These are phyloP conservation scores for Hericium erinaceus DNA, from an alignment of 768 basidiomycete genomes.

Conservation along the genomic window DNA sequence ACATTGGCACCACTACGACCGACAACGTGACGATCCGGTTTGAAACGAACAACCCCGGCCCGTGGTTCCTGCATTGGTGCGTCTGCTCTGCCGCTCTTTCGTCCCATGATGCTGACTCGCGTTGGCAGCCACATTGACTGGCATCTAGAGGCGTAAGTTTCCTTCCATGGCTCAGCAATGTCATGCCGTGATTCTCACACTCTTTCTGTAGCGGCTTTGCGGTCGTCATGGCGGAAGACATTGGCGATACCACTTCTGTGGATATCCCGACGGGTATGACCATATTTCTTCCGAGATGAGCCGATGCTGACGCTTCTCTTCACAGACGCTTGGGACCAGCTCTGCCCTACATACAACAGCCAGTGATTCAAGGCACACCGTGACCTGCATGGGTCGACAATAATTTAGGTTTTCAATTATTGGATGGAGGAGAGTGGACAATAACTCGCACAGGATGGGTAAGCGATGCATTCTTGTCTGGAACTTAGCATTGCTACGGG, in stretches of 20 bases:
- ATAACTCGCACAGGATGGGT: too few relatives aligned
- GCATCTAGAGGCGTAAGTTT: not conserved
- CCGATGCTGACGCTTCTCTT: not conserved
- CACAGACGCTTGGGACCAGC: not conserved
- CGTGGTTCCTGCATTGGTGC: conserved; percentile 34
- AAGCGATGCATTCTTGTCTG: too few relatives aligned
- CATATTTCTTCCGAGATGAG: not conserved
- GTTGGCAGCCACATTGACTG: conserved; percentile 6
- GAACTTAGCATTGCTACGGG: too few relatives aligned
- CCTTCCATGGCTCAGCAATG: not conserved
- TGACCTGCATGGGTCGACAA: too few relatives aligned
- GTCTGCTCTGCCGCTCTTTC: not conserved
- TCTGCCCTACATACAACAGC: conserved; percentile 1
- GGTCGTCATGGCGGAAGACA: not conserved
- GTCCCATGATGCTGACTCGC: not conserved
- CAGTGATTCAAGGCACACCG: too few relatives aligned
- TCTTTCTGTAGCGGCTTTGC: conserved; percentile 6
- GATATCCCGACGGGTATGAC: not conserved
- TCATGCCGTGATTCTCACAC: too few relatives aligned
- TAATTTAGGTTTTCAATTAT: too few relatives aligned
- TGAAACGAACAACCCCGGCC: conserved; percentile 57
- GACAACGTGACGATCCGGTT: conserved; percentile 47
- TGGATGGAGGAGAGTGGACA: too few relatives aligned
- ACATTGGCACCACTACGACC: conserved; percentile 16
- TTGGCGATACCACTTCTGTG: not conserved